Evolutionary conservation across 345 rosid species (phyloP).

Genomic region (Syzygium oleosum): DNA sequence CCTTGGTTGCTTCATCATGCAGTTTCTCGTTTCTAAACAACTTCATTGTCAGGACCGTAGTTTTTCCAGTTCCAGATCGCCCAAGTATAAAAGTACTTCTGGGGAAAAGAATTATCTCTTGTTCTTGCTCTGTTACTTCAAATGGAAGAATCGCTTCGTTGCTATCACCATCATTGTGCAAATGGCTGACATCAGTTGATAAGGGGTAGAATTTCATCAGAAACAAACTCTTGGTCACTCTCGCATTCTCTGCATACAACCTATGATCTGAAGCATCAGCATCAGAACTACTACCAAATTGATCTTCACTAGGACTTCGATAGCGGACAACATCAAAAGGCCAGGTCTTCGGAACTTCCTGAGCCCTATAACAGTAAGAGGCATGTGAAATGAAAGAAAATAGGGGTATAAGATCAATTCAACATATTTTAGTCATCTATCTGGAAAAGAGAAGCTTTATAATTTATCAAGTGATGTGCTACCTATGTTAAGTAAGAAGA

Average conservation of each 20-base stretch:
- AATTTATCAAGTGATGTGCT: neutral
- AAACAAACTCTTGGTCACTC: constrained; percentile 36
- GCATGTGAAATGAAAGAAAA: neutral
- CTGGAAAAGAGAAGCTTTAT: neutral
- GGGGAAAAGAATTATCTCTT: constrained; percentile 22
- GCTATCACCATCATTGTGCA: constrained; percentile 30
- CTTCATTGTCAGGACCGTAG: constrained; percentile 39
- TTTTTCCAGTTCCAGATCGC: constrained; percentile 55
- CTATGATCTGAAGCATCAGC: neutral
- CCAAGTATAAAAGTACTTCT: constrained; percentile 42
- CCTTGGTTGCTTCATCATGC: constrained; percentile 11
- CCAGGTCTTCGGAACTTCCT: constrained; percentile 40
- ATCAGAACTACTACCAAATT: constrained; percentile 3
- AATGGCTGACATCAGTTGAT: constrained; percentile 21
- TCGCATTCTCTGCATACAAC: constrained; percentile 25
- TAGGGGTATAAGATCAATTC: neutral
- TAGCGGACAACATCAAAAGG: constrained; percentile 13
- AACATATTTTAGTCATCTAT: neutral
- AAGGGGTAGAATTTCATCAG: constrained; percentile 46
- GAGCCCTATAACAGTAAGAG: constrained; percentile 15
- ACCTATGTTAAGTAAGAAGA: neutral
- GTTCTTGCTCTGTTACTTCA: constrained; percentile 38
- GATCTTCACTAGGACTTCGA: constrained; percentile 3
- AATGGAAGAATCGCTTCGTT: constrained; percentile 36
- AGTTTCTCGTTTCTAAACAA: constrained; percentile 29